Base-by-base conservation (phyloP, 2,329 filamentous ascomycete species). In the Alternaria panax region DNA sequence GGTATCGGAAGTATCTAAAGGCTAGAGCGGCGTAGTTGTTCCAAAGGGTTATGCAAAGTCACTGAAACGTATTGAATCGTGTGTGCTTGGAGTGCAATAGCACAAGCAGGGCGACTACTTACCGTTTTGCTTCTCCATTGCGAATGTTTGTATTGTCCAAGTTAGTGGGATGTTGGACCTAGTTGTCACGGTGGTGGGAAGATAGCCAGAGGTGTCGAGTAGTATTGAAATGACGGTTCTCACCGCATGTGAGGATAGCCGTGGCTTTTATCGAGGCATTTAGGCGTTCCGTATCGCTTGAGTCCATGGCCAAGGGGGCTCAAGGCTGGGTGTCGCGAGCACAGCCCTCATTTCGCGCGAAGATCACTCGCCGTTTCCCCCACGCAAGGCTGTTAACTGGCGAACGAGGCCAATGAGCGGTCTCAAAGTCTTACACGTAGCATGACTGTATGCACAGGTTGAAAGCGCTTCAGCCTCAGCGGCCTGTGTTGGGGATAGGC, bases 91-190 rank as follows among this genome's bases (percentile, higher is more conserved):
- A 32, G 52, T 32, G 28, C 24, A 50, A 41, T 38, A 36, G 25
- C 9, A 22, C 12, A 30, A 16, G 32, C 4, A 32, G 36, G 34
- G 34, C 16, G n/a, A 20, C 22, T 20, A 70, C 74, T 71, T 46
- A 77, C 75, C 74, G 59, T 70, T 68, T 73, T 72, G 69, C 60
- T 77, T 77, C 69, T 76, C 75, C 75, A 77, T 77, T 64, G 36
- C 67, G 65, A 51, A 24, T 24, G 16, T 54, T 20, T 51, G 24
- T 24, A 30, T 48, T 8, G 24, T 36, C 14, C 30, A 36, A 51
- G 34, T 28, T 20, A 7, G 38, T 8, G 28, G 30, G 9, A 25
- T 59, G 38, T 20, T 18, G 30, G 9, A 16, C 20, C 25, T 2
- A 24, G n/a, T 22, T 20, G 43, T 42, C 7, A 4, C 6, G 20